Percentiles rank a stretch among this genome's conserved stretches.
These are phyloP conservation scores for Cladosporium sp. DNA, from an alignment of 2,329 filamentous ascomycete genomes.

Conservation along the genomic window DNA sequence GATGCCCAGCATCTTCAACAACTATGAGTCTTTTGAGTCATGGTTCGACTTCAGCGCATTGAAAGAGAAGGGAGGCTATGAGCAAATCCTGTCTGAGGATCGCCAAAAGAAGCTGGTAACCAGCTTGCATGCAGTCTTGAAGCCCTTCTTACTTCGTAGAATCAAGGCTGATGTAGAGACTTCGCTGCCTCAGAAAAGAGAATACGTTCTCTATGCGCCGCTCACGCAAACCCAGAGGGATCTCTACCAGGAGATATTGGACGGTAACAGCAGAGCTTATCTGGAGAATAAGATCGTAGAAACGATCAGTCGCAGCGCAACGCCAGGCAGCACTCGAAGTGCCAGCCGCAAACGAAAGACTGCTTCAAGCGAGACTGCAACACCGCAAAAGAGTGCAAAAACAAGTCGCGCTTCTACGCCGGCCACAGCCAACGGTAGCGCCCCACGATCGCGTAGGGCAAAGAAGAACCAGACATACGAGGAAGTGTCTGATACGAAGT, in stretches of 20 bases:
- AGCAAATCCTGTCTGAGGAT: conserved; percentile 74
- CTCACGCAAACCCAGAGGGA: conserved; percentile 89
- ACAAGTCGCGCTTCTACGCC: conserved; percentile 75
- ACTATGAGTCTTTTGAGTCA: conserved; percentile 85
- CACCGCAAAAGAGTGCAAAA: conserved; percentile 67
- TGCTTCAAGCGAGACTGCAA: conserved; percentile 36
- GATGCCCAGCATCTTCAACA: conserved; percentile 86
- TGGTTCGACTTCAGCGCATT: conserved; percentile 98
- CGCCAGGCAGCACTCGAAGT: conserved; percentile 42
- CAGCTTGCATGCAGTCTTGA: conserved; percentile 88
- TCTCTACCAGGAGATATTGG: conserved; percentile 72
- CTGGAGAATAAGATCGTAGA: conserved; percentile 76
- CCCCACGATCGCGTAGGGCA: conserved; percentile 49
- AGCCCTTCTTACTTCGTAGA: conserved; percentile 81
- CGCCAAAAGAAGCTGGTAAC: conserved; percentile 74
- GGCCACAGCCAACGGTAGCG: conserved; percentile 45
- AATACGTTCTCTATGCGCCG: conserved; percentile 93
- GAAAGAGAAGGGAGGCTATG: conserved; percentile 74
- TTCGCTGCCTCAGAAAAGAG: conserved; percentile 89
- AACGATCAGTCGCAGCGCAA: conserved; percentile 53
- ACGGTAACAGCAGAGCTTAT: conserved; percentile 48
- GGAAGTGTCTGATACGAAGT: conserved; percentile 77
- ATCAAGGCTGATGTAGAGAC: conserved; percentile 92
- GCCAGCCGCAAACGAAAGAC: conserved; percentile 55
- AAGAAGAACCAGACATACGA: conserved; percentile 57